Base-by-base conservation (phyloP, 2,329 filamentous ascomycete species). In the Penicillium sclerotigenum region DNA sequence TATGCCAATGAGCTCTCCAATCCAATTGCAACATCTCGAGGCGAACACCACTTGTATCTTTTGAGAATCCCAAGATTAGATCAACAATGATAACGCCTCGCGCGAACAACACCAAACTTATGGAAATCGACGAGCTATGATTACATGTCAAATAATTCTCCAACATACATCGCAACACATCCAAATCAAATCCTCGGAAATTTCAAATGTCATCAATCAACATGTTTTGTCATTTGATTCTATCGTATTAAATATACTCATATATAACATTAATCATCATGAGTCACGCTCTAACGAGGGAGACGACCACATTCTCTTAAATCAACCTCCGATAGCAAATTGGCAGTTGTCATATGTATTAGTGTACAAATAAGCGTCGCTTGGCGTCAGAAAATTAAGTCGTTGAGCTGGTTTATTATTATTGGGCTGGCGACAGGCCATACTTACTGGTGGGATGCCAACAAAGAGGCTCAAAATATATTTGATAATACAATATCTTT, bases 251-350 rank as follows among this genome's bases (percentile, higher is more conserved):
- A 61, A 60, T 40, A 33, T 65, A 59, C 47, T 60, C 50, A 56
- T 60, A 61, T 58, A 65, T 66, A 46, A 29, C 16, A 46, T 46
- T 46, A 33, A 33, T 58, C 62, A 60, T 63, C 58, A 67, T 70
- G 59, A 57, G 47, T 51, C n/a, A n/a, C n/a, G n/a, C n/a, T n/a
- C n/a, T n/a, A n/a, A n/a, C 10, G 28, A 13, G 10, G 28, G 10
- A 29, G 10, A 29, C 13, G 28, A 8, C 9, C n/a, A 37, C 11
- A 11, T 11, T n/a, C 18, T 37, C 11, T 37, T 18, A 5, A 33
- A 16, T 11, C 7, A 37, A 11, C 18, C n/a, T n/a, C 34, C 11
- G 9, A 5, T 37, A 20, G n/a, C n/a, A 13, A 20, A 4, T 18
- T 11, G 20, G 18, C n/a, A 18, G n/a, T 37, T 5, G 7, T 37